Evolutionary conservation across 257 asterid genomes (phyloP), one percentile per base, ranked within the genome.

Genomic region (Gentiana straminea): DNA sequence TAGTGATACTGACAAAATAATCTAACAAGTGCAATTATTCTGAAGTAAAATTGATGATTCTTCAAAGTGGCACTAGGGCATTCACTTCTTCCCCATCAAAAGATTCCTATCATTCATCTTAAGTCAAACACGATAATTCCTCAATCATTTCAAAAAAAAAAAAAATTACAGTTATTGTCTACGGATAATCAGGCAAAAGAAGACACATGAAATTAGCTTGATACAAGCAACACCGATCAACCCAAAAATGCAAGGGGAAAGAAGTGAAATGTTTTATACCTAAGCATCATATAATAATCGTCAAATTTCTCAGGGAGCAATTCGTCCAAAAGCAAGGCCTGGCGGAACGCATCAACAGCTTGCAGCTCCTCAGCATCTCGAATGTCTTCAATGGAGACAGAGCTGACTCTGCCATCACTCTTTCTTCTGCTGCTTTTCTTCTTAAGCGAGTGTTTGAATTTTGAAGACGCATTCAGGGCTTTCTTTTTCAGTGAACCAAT

Each of bases 371-470:
- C 94, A 12, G 85, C 89, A 73, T 90, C 96, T 54, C 96, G 79
- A 62, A 90, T 82, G 75, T 90, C 98, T 65, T 90, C 98, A 53
- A 90, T 90, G 11, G 94, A 86, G 62, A 90, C 95, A 54, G 95
- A 82, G 77, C 94, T 82, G 68, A 77, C 85, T 62, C 96, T 77
- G 54, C 77, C 98, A 53, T 81, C 87, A 61, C 84, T 79, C 77
- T 84, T 86, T 75, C 96, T 86, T 70, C 94, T 71, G 50, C 76
- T 76, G 73, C 88, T 74, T 80, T 90, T 90, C 82, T 90, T 86
- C 84, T 83, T 91, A 44, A 91, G 95, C 55, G 96, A 87, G 70
- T 84, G 98, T 67, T 87, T 91, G 77, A 91, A 87, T 76, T 83
- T 87, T 1, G 96, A 58, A 33, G 98, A 91, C 41, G 96, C 98